These are phyloP conservation scores for Exophiala mesophila DNA, from an alignment of 2,329 filamentous ascomycete genomes.

Conservation along the genomic window DNA sequence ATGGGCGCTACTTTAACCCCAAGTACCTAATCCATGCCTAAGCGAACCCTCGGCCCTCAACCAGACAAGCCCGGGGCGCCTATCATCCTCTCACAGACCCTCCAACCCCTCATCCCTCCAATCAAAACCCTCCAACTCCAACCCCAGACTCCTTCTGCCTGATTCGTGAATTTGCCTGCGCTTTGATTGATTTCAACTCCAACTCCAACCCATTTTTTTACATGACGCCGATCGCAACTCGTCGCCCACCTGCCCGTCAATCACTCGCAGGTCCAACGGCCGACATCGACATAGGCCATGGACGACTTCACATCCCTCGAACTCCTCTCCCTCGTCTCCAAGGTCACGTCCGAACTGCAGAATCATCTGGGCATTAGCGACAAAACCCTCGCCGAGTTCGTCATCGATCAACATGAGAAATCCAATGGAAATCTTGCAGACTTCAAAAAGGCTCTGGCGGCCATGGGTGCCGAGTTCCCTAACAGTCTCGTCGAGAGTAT, in stretches of 20 bases:
- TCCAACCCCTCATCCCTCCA: too few species aligned
- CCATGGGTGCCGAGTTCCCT: conserved; percentile 77
- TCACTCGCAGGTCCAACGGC: neutral
- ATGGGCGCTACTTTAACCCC: too few species aligned
- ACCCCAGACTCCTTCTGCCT: too few species aligned
- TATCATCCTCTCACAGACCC: too few species aligned
- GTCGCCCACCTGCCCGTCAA: neutral
- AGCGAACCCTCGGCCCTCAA: too few species aligned
- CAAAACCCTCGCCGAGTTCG: conserved; percentile 92
- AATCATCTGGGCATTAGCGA: conserved; percentile 90
- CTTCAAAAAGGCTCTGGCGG: conserved; percentile 71
- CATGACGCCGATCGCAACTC: neutral
- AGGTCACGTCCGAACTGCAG: conserved; percentile 87
- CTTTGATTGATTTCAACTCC: too few species aligned
- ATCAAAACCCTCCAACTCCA: too few species aligned
- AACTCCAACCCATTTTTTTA: neutral
- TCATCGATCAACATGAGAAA: conserved; percentile 83
- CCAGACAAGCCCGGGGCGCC: too few species aligned
- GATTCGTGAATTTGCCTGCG: too few species aligned
- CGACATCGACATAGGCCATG: conserved; percentile 48
- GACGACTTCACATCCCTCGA: conserved; percentile 90
- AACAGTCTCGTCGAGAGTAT: conserved; percentile 84
- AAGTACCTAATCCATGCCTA: too few species aligned
- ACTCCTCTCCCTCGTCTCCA: conserved; percentile 87
- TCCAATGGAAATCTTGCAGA: conserved; percentile 59